These are phyloP conservation scores for Phalaenopsis hybrid DNA, from an alignment of 116 monocot species.

Conservation along the genomic window DNA sequence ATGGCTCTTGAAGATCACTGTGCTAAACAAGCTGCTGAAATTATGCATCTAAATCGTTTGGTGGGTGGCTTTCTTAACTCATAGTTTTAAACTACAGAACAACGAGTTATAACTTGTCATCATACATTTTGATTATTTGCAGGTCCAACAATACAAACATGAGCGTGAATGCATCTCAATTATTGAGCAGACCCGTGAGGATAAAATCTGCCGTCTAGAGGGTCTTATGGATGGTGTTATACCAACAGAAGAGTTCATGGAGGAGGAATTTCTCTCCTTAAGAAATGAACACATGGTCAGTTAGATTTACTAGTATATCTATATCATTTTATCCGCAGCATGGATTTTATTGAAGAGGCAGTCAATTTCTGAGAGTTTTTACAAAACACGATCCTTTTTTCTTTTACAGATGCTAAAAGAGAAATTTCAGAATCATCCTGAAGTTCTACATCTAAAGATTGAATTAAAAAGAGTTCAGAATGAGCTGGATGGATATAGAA, in stretches of 20 bases:
- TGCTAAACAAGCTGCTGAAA: constrained; percentile 69
- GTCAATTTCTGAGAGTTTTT: background rate
- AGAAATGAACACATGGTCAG: constrained; percentile 79
- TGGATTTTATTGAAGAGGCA: background rate
- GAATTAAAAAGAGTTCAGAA: constrained; percentile 72
- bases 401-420: constrained; percentile 52
- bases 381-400: constrained; percentile 7
- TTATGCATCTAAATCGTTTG: constrained; percentile 71
- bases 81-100: background rate
- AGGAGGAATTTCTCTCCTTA: constrained; percentile 66
- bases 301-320: background rate
- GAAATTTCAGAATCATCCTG: constrained; percentile 89
- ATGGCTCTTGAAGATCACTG: constrained; percentile 82
- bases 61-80: constrained; percentile 26
- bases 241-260: constrained; percentile 77
- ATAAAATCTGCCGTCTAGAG: constrained; percentile 90
- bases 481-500: constrained; percentile 64
- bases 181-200: constrained; percentile 74
- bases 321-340: background rate
- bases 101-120: background rate
- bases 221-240: constrained; percentile 88
- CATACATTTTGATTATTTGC: constrained; percentile 6
- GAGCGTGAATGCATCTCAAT: constrained; percentile 87
- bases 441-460: constrained; percentile 52
- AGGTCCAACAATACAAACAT: constrained; percentile 97